A percentile compares a stretch with the other conserved stretches of the same genome.
These are phyloP conservation scores for Tranzscheliella williamsii DNA, from an alignment of 1,284 basidiomycete genomes.

Conservation along the genomic window DNA sequence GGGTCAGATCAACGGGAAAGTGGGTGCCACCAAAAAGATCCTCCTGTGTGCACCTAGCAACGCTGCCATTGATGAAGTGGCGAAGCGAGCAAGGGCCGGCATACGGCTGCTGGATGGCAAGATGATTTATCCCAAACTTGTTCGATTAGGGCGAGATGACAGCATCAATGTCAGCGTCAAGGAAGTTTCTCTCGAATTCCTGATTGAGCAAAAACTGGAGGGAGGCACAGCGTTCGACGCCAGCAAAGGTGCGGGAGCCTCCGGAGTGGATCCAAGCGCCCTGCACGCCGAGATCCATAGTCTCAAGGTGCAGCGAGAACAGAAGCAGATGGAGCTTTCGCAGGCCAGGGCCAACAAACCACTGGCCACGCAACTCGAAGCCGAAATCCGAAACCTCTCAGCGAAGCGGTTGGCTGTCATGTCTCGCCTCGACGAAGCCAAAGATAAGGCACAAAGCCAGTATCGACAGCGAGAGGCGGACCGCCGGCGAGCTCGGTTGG, in stretches of 20 bases:
- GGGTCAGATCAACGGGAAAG: constrained; percentile 17
- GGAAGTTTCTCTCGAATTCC: constrained; percentile 78
- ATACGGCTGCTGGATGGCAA: constrained; percentile 69
- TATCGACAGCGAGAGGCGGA: constrained; percentile 49
- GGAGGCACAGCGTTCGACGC: constrained; percentile 10
- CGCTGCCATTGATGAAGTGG: constrained; percentile 96
- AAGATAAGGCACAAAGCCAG: constrained; percentile 45
- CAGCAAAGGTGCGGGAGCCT: constrained; percentile 8
- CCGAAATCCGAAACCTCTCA: constrained; percentile 38
- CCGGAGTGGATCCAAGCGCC: constrained; percentile 18
- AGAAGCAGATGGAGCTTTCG: constrained; percentile 44
- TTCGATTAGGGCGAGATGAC: constrained; percentile 81
- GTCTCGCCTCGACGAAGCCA: constrained; percentile 49
- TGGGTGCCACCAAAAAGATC: constrained; percentile 68
- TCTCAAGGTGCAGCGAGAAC: constrained; percentile 42
- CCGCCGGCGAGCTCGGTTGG: constrained; percentile 29
- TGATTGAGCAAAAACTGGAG: constrained; percentile 41
- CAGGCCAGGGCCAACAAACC: constrained; percentile 18
- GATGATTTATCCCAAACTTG: constrained; percentile 73
- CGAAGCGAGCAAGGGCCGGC: constrained; percentile 80
- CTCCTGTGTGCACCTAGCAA: constrained; percentile 97
- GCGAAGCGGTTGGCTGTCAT: constrained; percentile 37
- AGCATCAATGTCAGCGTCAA: constrained; percentile 80
- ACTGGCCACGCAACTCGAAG: constrained; percentile 32
- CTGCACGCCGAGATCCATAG: constrained; percentile 34